Base-by-base conservation (phyloP, 345 rosid species). In the Acer campestre region DNA sequence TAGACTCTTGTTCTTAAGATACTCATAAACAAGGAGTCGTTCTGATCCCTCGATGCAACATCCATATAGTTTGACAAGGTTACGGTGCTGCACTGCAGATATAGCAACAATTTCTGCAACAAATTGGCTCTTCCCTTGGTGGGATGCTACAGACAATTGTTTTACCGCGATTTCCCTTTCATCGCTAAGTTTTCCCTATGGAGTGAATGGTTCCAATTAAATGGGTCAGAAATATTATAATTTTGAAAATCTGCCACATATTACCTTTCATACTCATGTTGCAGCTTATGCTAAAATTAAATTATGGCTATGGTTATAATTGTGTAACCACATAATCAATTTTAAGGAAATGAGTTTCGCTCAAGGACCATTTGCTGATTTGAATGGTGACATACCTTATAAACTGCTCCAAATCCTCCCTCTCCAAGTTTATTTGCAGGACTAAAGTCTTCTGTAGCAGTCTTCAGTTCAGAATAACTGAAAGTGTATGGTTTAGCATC, bases 341-440 rank as follows among this genome's bases (percentile, higher is more conserved):
- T 58, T 58, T n/a, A 20, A 1, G 0, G 7, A n/a, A n/a, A 58
- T 17, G 62, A n/a, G 23, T 18, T n/a, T 8, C 23, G 20, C 9
- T 25, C 27, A 25, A 25, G 27, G 27, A 25, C 27, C 27, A 25
- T 25, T 25, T 25, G 1, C 27, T 17, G 23, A 17, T 58, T 58
- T 58, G 62, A 58, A 83, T 81, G 58, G 85, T 6, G 11, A 58
- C 79, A 18, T 81, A 89, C 98, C 95, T 82, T 85, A 20, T 73
- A 94, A 72, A 91, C 91, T 5, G 94, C 90, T 78, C 98, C 94
- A 75, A 89, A 93, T 68, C 98, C 96, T 79, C 96, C 97, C 83
- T 94, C 97, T 78, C 95, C 97, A 42, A 44, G 49, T 17, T n/a
- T 17, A 42, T 68, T 74, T 61, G 46, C 42, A 14, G 70, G 69